These are phyloP conservation scores for Lonicera japonica DNA, from an alignment of 129 eudicot genomes.

Conservation along the genomic window DNA sequence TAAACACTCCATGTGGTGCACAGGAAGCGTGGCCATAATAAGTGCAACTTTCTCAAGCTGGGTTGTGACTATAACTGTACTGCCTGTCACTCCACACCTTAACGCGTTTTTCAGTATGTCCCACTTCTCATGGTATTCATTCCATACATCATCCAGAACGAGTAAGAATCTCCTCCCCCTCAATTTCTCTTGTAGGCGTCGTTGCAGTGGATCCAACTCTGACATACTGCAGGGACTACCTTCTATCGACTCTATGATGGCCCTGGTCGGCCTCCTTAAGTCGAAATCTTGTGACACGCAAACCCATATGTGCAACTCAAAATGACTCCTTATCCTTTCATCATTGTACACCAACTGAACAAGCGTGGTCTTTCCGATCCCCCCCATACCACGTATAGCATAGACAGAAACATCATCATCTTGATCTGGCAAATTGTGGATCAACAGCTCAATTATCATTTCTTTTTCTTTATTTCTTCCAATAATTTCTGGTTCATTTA, in stretches of 20 bases:
- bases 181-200: neutral
- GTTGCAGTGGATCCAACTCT: constrained; percentile 8
- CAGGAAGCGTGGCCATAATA: neutral
- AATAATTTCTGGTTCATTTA: no score
- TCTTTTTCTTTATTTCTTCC: no score
- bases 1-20: neutral
- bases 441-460: no score
- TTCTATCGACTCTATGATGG: constrained; percentile 16
- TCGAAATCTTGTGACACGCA: constrained; percentile 19
- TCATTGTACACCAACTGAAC: constrained; percentile 23
- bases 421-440: neutral
- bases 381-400: constrained; percentile 27
- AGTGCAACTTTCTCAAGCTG: constrained; percentile 13
- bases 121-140: constrained; percentile 15
- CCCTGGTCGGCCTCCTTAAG: neutral
- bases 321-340: neutral
- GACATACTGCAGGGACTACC: neutral
- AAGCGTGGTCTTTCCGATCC: constrained; percentile 31
- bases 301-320: constrained; percentile 19
- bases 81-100: constrained; percentile 8
- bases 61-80: constrained; percentile 25
- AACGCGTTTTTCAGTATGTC: constrained; percentile 3
- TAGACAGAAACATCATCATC: constrained; percentile 1
- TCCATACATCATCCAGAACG: constrained; percentile 25
- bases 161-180: constrained; percentile 7